Base-by-base conservation (phyloP, 371 early-diverging fungal genomes). In the Mucor plumbeus region DNA sequence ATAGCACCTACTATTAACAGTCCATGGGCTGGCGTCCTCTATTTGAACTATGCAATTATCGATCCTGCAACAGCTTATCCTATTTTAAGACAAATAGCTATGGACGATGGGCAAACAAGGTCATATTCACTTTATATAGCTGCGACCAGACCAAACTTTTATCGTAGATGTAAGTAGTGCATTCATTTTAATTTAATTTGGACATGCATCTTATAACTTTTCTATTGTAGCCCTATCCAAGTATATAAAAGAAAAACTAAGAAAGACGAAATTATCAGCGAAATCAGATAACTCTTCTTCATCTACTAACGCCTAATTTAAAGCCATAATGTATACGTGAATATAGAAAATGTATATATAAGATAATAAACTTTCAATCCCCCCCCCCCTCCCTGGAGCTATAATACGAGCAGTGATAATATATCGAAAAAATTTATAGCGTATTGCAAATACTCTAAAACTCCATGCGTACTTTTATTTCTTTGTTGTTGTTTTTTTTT, bases 61-160 rank as follows among this genome's bases (percentile, higher is more conserved):
- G 75, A 87, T 58, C 82, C 85, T 44, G 44, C 71, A 0, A 73
- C 43, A 10, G 85, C 86, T 3, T 86, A 83, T 63, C 59, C 69
- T 36, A 72, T 75, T 35, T 70, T 87, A 31, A 43, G 79, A 50
- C 71, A 48, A 3, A 72, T 71, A 1, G 73, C 64, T 7, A 44
- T 88, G 59, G 90, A 90, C 39, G 88, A 88, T 74, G 90, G 90
- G 0, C 84, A 87, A 63, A 87, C 88, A 5, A 71, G 75, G 44
- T 77, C 88, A 1, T 87, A 85, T 67, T 86, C 90, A 7, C 65
- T 87, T 33, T 87, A 86, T 64, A 75, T 87, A 58, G 75, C 86
- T 8, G 83, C 88, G 10, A 87, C 88, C 38, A 75, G 75, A 11
- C 71, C 80, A 4, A 39, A 55, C 10, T 84, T 80, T 44, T 57